Percentiles rank a stretch among this genome's conserved stretches.
phyloP scores from a whole-genome alignment of 169 alveolate genomes.

The Plasmodium adleri region DNA sequence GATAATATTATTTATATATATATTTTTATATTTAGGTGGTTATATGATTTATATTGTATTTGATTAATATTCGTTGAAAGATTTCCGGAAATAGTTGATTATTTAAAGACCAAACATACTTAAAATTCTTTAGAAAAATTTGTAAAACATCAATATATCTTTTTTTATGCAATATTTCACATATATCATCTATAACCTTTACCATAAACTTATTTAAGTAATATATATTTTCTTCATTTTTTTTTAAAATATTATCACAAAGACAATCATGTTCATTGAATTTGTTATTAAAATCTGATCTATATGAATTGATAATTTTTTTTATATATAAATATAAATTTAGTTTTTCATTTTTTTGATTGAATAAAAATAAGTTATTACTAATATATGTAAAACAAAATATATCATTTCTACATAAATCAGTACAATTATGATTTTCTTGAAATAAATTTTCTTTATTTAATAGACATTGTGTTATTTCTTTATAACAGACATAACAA shows the following conservation, averaged over 20 bases:
- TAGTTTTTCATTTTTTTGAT: slow-evolving; percentile 43
- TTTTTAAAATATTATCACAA: neutral
- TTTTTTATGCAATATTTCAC: slow-evolving; percentile 43
- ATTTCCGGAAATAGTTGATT: slow-evolving; percentile 16
- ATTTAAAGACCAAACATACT: slow-evolving; percentile 41
- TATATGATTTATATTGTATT: slow-evolving; percentile 17
- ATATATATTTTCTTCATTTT: slow-evolving; percentile 5
- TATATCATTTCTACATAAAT: slow-evolving; percentile 1
- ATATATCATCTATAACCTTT: slow-evolving; percentile 20
- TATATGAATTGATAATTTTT: slow-evolving; percentile 36
- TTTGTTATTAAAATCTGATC: slow-evolving; percentile 14
- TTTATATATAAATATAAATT: slow-evolving; percentile 37
- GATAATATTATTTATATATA: neutral
- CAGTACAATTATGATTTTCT: slow-evolving; percentile 13
- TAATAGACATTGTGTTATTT: slow-evolving; percentile 11
- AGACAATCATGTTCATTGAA: slow-evolving; percentile 22
- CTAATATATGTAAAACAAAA: slow-evolving; percentile 31
- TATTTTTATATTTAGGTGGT: neutral
- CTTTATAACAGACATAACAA: slow-evolving; percentile 32
- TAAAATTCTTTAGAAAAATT: slow-evolving; percentile 39
- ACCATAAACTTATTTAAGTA: slow-evolving; percentile 48
- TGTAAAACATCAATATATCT: slow-evolving; percentile 61
- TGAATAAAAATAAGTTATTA: slow-evolving; percentile 14
- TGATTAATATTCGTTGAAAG: slow-evolving; percentile 17
- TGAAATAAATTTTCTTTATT: slow-evolving; percentile 17